These are phyloP conservation scores for Penicillium paneum DNA, from an alignment of 2,329 filamentous ascomycete species.

Conservation along the genomic window DNA sequence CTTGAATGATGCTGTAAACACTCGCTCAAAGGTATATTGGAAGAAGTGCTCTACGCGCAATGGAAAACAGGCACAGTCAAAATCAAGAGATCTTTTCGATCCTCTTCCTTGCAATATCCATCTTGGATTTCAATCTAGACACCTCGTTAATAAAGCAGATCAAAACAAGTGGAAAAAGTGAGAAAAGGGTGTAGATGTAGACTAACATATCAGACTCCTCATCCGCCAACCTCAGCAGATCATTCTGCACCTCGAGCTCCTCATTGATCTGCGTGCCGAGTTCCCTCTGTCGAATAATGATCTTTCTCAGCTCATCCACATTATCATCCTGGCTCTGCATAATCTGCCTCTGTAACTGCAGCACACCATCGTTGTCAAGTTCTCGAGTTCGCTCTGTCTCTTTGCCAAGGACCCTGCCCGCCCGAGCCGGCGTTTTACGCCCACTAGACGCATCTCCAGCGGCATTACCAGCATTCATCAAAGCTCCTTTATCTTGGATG, in stretches of 20 bases:
- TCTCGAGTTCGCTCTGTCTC: conserved; percentile 63
- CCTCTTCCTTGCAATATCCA: conserved; percentile 48
- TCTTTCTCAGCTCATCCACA: conserved; percentile 57
- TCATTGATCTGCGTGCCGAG: conserved; percentile 62
- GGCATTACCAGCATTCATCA: conserved; percentile 33
- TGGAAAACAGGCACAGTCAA: background rate
- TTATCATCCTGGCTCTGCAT: conserved; percentile 62
- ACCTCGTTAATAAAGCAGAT: conserved; percentile 16
- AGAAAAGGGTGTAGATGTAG: conserved; percentile 4
- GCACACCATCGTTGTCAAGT: conserved; percentile 61
- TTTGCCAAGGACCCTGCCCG: conserved; percentile 50
- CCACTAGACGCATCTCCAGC: conserved; percentile 10
- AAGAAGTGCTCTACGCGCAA: background rate
- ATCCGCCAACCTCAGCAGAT: conserved; percentile 57
- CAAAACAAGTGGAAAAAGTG: background rate
- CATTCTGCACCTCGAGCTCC: conserved; percentile 61
- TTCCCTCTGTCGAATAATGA: conserved; percentile 59
- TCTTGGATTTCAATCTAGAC: conserved; percentile 43
- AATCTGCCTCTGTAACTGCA: conserved; percentile 61
- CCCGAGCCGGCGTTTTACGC: conserved; percentile 35
- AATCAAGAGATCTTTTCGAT: conserved; percentile 47
- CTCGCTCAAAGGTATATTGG: background rate
- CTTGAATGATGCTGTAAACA: background rate
- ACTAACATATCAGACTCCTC: conserved; percentile 54
- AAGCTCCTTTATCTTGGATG: conserved; percentile 45